Base-by-base conservation (phyloP, 805 yeast genomes). In the Wickerhamiella domercqiae region DNA sequence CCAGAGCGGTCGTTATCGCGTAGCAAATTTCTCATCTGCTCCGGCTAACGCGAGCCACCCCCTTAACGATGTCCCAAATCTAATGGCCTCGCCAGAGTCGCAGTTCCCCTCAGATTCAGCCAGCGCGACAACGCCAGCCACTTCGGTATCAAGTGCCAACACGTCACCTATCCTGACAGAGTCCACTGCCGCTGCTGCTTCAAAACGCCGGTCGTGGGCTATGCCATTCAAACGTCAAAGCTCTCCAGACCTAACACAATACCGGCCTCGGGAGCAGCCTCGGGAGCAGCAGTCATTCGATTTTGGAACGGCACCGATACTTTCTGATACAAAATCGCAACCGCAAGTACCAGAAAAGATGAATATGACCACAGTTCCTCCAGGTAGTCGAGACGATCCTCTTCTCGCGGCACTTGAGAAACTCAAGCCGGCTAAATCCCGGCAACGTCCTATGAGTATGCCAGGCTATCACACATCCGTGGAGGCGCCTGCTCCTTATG, bases 391-490 rank as follows among this genome's bases (percentile, higher is more conserved):
- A 44, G 40, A 39, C n/a, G 75, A 72, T 46, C 76, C 76, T 6
- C 52, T 73, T 32, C 64, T 71, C 24, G 70, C 72, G 2, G 75
- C 75, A 2, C 52, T 72, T 37, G 70, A 67, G 40, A 65, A 63
- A 11, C 49, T 62, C 33, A 60, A 58, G 47, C 36, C 56, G 4
- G 57, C 61, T 2, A 39, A 50, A 9, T 6, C 39, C 13, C 34
- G 34, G 30, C 31, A 35, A 5, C 28, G 44, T 3, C 42, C 44
- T 5, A 34, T 24, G 26, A 24, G 26, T 13, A 24, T 24, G 26
- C 26, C 26, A 24, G n/a, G n/a, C n/a, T n/a, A n/a, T n/a, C n/a
- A n/a, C n/a, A n/a, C n/a, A n/a, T n/a, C n/a, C n/a, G n/a, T n/a
- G n/a, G n/a, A n/a, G n/a, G n/a, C n/a, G n/a, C n/a, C n/a, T n/a